Evolutionary conservation across 2,329 filamentous ascomycete species (phyloP).

Genomic region (Calonectria crousiana): DNA sequence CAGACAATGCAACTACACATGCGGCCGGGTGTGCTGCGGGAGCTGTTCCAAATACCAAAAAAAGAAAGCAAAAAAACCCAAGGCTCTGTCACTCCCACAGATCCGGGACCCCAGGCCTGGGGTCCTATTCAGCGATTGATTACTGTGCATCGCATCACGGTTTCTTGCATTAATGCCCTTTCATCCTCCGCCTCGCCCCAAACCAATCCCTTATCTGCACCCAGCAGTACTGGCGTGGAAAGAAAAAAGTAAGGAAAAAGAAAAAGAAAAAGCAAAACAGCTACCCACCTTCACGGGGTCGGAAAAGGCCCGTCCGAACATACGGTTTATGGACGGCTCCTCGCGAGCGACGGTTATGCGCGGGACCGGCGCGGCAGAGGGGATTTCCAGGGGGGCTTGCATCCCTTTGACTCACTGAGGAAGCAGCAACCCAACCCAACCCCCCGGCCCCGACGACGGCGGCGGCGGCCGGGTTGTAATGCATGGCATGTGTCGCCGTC

Average conservation of each 20-base stretch:
- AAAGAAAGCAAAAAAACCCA: background rate
- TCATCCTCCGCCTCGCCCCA: background rate
- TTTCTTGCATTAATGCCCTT: background rate
- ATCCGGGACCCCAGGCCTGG: background rate
- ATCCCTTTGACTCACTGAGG: constrained; percentile 1
- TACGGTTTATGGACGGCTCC: background rate
- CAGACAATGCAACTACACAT: background rate
- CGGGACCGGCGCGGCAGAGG: constrained; percentile 15
- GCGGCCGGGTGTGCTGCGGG: background rate
- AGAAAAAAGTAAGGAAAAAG: too few relatives aligned
- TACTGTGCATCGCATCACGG: background rate
- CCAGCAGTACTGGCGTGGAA: background rate
- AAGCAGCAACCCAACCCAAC: background rate
- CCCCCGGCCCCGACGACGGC: background rate
- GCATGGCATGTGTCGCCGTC: constrained; percentile 2
- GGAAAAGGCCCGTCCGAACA: constrained; percentile 26
- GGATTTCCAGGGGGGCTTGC: constrained; percentile 3
- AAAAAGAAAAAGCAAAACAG: background rate
- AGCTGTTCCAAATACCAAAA: background rate
- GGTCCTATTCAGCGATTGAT: background rate
- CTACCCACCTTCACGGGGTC: constrained; percentile 9
- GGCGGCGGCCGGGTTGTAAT: background rate
- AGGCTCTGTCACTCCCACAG: background rate
- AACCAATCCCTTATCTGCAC: too few relatives aligned
- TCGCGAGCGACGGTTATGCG: constrained; percentile 1